Conservation (phyloP, 1,139 yeast species). For the Diutina mesorugosa region DNA sequence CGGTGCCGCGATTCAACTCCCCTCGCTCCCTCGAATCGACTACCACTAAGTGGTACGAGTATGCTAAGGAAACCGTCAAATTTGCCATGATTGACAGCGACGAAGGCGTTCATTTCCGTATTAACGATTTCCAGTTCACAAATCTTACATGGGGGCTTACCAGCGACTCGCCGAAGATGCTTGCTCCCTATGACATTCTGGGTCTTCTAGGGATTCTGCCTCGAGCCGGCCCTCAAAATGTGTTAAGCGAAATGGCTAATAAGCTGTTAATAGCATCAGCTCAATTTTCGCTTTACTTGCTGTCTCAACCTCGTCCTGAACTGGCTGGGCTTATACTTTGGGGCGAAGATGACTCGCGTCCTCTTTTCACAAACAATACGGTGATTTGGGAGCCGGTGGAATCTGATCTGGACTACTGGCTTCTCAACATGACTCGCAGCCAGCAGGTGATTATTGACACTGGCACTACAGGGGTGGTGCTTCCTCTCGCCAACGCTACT, state of each 20-base stretch:
- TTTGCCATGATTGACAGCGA: background rate
- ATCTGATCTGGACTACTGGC: background rate
- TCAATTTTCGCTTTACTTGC: background rate
- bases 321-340: background rate
- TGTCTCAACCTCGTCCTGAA: background rate
- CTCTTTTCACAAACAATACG: background rate
- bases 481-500: conserved; percentile 45
- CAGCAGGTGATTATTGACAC: conserved; percentile 48
- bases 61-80: background rate
- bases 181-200: background rate
- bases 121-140: background rate
- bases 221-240: background rate
- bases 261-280: background rate
- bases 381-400: background rate
- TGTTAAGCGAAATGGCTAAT: background rate
- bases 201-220: background rate
- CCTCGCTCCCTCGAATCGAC: background rate
- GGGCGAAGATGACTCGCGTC: background rate
- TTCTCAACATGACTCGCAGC: background rate
- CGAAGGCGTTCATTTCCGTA: background rate
- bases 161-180: background rate
- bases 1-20: background rate
- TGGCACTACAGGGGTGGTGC: conserved; percentile 51
- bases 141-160: background rate
- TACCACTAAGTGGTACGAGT: background rate